phyloP scores from a whole-genome alignment of 257 asterid genomes.

The Phtheirospermum japonicum region DNA sequence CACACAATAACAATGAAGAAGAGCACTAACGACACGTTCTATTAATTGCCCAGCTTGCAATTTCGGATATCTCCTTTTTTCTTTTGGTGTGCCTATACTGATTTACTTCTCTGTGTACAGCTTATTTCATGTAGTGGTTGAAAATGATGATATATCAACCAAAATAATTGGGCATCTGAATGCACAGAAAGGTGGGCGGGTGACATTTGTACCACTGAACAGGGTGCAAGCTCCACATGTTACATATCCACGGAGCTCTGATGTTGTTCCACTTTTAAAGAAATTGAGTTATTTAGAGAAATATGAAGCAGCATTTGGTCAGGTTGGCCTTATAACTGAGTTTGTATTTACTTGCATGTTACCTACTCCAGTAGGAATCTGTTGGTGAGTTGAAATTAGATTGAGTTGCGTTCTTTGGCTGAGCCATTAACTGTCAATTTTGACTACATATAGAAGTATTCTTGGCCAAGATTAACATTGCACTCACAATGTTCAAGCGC shows the following conservation, averaged over 20 bases:
- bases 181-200: conserved; percentile 96
- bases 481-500: conserved; percentile 2
- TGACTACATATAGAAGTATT: conserved; percentile 10
- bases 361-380: conserved; percentile 18
- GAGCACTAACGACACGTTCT: neutral
- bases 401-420: conserved; percentile 8
- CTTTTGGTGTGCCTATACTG: conserved; percentile 20
- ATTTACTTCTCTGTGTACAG: conserved; percentile 42
- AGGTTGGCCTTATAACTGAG: conserved; percentile 46
- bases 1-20: conserved; percentile 14
- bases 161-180: conserved; percentile 86
- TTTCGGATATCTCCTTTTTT: conserved; percentile 11
- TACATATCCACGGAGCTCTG: conserved; percentile 76
- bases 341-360: conserved; percentile 23
- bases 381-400: conserved; percentile 14
- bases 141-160: conserved; percentile 85
- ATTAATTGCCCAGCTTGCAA: conserved; percentile 3
- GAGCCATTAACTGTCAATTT: conserved; percentile 9
- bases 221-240: conserved; percentile 82
- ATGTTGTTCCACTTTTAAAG: conserved; percentile 86
- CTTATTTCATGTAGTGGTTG: conserved; percentile 93
- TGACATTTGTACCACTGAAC: conserved; percentile 94
- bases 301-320: conserved; percentile 72
- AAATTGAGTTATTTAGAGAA: conserved; percentile 56
- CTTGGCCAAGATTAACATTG: conserved; percentile 9